Percentiles rank a stretch among this genome's conserved stretches.
phyloP scores from a whole-genome alignment of 768 basidiomycete species.

The Candolleomyces efflorescens region DNA sequence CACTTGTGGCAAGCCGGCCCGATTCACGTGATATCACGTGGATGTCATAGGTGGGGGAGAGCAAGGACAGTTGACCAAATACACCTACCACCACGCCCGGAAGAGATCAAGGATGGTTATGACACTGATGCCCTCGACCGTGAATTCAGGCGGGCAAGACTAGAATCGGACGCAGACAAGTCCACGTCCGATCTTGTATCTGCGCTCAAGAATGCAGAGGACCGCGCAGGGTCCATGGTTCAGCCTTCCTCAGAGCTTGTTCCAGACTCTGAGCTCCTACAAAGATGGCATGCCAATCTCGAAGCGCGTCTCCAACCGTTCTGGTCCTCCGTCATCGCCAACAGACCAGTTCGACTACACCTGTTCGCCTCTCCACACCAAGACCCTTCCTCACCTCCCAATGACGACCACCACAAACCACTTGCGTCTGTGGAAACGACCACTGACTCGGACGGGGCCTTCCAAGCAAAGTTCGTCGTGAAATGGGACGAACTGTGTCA shows the following conservation, averaged over 20 bases:
- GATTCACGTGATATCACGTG: too few relatives aligned
- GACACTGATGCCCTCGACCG: slow-evolving; percentile 37
- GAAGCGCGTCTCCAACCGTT: slow-evolving; percentile 74
- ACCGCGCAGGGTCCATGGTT: neutral
- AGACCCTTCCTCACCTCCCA: slow-evolving; percentile 5
- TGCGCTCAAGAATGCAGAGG: neutral
- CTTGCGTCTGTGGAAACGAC: slow-evolving; percentile 45
- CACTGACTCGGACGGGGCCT: slow-evolving; percentile 70
- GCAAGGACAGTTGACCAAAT: too few relatives aligned
- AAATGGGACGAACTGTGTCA: slow-evolving; percentile 65
- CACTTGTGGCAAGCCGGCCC: too few relatives aligned
- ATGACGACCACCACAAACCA: slow-evolving; percentile 32
- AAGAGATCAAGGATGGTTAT: slow-evolving; percentile 57
- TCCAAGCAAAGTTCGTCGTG: slow-evolving; percentile 58
- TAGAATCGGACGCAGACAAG: slow-evolving; percentile 25
- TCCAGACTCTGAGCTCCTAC: slow-evolving; percentile 31
- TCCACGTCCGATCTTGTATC: slow-evolving; percentile 2
- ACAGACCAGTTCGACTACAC: slow-evolving; percentile 57
- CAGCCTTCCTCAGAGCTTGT: slow-evolving; percentile 10
- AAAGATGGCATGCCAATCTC: slow-evolving; percentile 66
- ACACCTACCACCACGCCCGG: slow-evolving; percentile 51
- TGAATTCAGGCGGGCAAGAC: slow-evolving; percentile 48
- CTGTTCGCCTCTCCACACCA: slow-evolving; percentile 47
- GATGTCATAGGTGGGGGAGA: too few relatives aligned
- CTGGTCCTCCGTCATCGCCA: slow-evolving; percentile 70